These are phyloP conservation scores for Sextonia rubra DNA, from an alignment of 164 flowering plant species.

Conservation along the genomic window DNA sequence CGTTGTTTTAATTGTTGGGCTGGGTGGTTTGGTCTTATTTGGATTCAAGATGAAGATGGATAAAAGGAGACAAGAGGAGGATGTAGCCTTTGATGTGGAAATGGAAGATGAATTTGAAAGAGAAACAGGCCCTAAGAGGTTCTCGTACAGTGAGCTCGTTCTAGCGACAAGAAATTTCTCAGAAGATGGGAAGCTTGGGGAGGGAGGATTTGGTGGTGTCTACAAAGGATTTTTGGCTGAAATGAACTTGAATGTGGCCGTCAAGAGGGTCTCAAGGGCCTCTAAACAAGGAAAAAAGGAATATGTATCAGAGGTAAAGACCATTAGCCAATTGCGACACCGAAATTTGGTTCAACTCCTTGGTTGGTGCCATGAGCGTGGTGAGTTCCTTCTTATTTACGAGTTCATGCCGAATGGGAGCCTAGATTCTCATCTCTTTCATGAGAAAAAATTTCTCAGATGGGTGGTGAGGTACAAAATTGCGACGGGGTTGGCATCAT, in stretches of 20 bases:
- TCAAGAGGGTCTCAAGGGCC: slow-evolving; percentile 49
- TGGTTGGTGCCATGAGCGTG: slow-evolving; percentile 78
- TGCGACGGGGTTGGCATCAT: slow-evolving; percentile 59
- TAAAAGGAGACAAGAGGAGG: not conserved
- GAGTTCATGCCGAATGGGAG: slow-evolving; percentile 66
- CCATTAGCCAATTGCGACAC: slow-evolving; percentile 51
- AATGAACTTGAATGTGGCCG: slow-evolving; percentile 24
- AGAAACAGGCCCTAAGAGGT: slow-evolving; percentile 26
- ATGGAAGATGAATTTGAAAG: slow-evolving; percentile 22
- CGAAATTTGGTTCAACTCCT: slow-evolving; percentile 60
- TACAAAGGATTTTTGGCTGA: slow-evolving; percentile 17
- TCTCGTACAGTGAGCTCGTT: slow-evolving; percentile 20
- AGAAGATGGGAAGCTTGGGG: slow-evolving; percentile 27
- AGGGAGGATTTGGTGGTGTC: slow-evolving; percentile 34
- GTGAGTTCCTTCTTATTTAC: slow-evolving; percentile 61
- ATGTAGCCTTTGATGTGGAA: slow-evolving; percentile 8
- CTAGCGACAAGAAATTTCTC: slow-evolving; percentile 22
- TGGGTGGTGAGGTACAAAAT: slow-evolving; percentile 50
- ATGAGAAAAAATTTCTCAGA: slow-evolving; percentile 1
- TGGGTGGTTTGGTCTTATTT: slow-evolving; percentile 11
- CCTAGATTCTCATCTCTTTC: slow-evolving; percentile 47
- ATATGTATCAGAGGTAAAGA: slow-evolving; percentile 50
- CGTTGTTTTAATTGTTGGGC: slow-evolving; percentile 4
- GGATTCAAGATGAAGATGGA: not conserved
- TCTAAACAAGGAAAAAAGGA: slow-evolving; percentile 23